Evolutionary conservation across 2,329 filamentous ascomycete genomes (phyloP), one percentile per base, ranked within the genome.

Genomic region (Monilinia polystroma): DNA sequence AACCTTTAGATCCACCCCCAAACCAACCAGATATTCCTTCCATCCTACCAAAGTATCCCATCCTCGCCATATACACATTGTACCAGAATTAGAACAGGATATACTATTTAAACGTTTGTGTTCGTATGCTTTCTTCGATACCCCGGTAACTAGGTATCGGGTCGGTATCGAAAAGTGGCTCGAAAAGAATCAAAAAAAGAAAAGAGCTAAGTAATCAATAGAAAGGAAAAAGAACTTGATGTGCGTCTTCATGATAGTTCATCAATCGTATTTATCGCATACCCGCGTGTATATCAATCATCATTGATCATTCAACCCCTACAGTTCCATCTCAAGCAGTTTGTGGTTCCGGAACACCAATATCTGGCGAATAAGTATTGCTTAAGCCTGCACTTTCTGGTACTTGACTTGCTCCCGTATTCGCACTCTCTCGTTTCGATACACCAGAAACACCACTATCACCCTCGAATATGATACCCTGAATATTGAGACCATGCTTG

Each of bases 401-500:
- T 47, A 47, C 26, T 11, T 26, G 45, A 38, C 32, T 60, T 18
- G 45, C 58, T 32, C 32, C 32, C n/a, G 54, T 38, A 14, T 68
- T 67, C 63, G 64, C 56, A 29, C 59, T 60, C 32, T 74, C 73
- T 18, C 67, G 64, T 56, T 73, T 75, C 26, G 73, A 74, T 49
- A 76, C 71, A 12, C 74, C 75, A 55, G 75, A 76, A 11, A 76
- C 72, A 18, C 74, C 75, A 66, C 74, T 76, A 47, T 77, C 75
- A 5, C 72, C 75, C 68, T 76, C 74, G 38, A 73, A 77, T 53
- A 75, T 75, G 41, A 76, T 74, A 10, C 75, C 74, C 41, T 72
- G 71, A 43, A 75, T 76, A 56, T 77, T 76, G 14, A 76, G 66
- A 11, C 74, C 74, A 53, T 74, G 70, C 45, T 72, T 73, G 49